These are phyloP conservation scores for Symbiodinium natans DNA, from an alignment of 73 alveolate genomes.

Conservation along the genomic window DNA sequence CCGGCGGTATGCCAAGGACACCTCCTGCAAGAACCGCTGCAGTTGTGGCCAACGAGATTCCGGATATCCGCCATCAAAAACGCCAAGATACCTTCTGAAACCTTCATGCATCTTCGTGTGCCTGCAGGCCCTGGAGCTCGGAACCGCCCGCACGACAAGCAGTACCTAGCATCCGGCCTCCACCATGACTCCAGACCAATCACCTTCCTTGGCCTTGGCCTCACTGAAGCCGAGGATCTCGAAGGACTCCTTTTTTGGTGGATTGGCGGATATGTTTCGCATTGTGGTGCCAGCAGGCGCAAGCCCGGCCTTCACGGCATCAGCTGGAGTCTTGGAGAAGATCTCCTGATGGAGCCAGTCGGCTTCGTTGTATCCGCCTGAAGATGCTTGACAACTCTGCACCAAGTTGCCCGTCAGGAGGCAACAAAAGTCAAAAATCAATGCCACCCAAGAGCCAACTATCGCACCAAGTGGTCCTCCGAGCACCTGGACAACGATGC, in stretches of 20 bases:
- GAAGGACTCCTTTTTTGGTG: conserved; percentile 25
- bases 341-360: conserved; percentile 89
- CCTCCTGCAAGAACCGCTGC: not conserved
- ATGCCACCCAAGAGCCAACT: not conserved
- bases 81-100: no score
- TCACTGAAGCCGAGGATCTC: conserved; percentile 59
- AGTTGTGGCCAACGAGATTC: no score
- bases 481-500: conserved; percentile 24
- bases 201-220: conserved; percentile 20
- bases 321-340: conserved; percentile 41
- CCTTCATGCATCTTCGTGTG: no score
- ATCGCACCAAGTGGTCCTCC: conserved; percentile 89
- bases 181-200: conserved; percentile 83
- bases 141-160: no score
- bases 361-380: conserved; percentile 84
- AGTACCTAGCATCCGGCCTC: no score
- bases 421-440: no score
- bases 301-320: conserved; percentile 35
- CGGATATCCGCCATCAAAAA: no score
- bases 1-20: conserved; percentile 92
- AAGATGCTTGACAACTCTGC: no score
- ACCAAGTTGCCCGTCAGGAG: no score
- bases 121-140: no score
- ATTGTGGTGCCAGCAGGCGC: no score
- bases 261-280: no score